These are phyloP conservation scores for Diaporthe ilicicola DNA, from an alignment of 2,329 filamentous ascomycete species.

Conservation along the genomic window DNA sequence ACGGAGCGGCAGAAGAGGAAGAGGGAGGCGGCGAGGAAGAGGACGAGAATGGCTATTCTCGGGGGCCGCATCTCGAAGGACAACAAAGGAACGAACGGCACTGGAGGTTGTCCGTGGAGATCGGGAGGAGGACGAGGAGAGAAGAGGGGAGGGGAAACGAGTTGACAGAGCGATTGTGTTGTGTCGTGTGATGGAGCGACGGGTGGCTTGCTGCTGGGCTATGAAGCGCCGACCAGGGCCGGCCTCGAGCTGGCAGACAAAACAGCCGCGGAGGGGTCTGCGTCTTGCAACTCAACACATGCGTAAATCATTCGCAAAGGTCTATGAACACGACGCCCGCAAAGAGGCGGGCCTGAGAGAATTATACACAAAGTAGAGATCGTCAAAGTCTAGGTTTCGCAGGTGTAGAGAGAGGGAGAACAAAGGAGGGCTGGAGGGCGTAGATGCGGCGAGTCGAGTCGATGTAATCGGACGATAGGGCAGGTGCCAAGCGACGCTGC, in stretches of 20 bases:
- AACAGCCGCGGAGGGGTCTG: slow-evolving; percentile 25
- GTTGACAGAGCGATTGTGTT: slow-evolving; percentile 15
- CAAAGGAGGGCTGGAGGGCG: slow-evolving; percentile 8
- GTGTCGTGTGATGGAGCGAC: slow-evolving; percentile 9
- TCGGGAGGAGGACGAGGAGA: background rate
- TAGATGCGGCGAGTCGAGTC: slow-evolving; percentile 22
- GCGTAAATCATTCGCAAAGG: slow-evolving; percentile 30
- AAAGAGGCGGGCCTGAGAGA: slow-evolving; percentile 13
- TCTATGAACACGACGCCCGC: slow-evolving; percentile 24
- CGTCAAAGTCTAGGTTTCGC: slow-evolving; percentile 11
- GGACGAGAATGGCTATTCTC: slow-evolving; percentile 60
- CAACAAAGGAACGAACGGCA: slow-evolving; percentile 7
- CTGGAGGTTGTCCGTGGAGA: background rate
- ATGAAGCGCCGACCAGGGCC: slow-evolving; percentile 27
- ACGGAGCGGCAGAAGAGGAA: slow-evolving; percentile 65
- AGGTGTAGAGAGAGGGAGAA: slow-evolving; percentile 14
- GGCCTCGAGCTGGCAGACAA: slow-evolving; percentile 25
- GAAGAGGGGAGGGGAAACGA: background rate
- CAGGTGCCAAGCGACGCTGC: background rate
- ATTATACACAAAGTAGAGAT: slow-evolving; percentile 23
- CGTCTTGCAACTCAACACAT: slow-evolving; percentile 14
- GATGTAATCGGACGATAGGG: slow-evolving; percentile 26
- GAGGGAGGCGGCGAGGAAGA: slow-evolving; percentile 62
- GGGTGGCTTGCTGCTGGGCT: slow-evolving; percentile 20
- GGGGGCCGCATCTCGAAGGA: slow-evolving; percentile 59